Conservation (phyloP, 73 alveolate species). For the Tetrahymena thermophila region DNA sequence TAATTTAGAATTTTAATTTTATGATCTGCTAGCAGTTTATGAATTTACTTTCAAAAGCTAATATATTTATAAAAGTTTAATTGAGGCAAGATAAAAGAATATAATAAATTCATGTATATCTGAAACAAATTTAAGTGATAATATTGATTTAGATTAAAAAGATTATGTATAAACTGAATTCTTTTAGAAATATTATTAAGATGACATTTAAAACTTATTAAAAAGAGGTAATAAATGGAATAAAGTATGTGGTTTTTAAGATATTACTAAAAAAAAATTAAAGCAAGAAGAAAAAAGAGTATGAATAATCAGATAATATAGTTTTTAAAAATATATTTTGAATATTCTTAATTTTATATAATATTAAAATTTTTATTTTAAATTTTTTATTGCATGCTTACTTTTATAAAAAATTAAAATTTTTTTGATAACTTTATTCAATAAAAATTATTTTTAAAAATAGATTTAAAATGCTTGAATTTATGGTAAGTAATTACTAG, state of each 20-base stretch:
- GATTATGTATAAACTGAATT: not conserved
- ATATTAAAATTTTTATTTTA: too few species aligned
- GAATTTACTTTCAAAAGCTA: not conserved
- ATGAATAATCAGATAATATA: too few species aligned
- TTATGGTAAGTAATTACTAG: too few species aligned
- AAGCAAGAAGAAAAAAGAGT: too few species aligned
- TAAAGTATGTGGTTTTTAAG: not conserved
- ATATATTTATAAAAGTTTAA: not conserved
- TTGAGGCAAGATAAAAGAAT: not conserved
- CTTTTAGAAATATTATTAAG: not conserved
- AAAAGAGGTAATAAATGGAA: not conserved
- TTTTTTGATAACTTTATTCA: too few species aligned
- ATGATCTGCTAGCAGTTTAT: not conserved
- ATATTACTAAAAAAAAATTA: not conserved
- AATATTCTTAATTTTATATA: too few species aligned
- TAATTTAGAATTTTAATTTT: not conserved
- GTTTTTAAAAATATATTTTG: too few species aligned
- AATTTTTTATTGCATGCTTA: too few species aligned
- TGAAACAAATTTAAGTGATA: not conserved
- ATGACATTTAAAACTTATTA: not conserved
- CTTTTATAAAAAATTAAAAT: too few species aligned
- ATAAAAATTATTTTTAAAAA: too few species aligned
- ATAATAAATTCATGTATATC: not conserved
- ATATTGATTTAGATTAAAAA: not conserved
- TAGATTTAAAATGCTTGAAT: too few species aligned